Base-by-base conservation (phyloP, 139 green algal species). In the Chlorella ohadii region DNA sequence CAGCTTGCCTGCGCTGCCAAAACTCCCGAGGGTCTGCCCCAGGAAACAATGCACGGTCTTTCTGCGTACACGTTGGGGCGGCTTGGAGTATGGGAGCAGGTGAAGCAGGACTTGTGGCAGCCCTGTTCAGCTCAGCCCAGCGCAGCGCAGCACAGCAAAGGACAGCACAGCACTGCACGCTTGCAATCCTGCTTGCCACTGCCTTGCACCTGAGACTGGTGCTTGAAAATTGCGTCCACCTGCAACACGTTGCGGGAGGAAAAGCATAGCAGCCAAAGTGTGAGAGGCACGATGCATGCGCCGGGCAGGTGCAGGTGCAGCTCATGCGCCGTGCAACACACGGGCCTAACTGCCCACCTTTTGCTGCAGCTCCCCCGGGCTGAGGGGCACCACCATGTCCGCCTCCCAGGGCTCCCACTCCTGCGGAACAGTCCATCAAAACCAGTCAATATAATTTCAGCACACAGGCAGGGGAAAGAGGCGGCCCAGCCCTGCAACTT, bases 1-100 rank as follows among this genome's bases (percentile, higher is more conserved):
- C 51, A 23, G 12, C 51, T 59, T 13, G 15, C 28, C 79, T 72
- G 13, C 85, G 79, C 79, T 88, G 72, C 85, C 85, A 88, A 31
- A 88, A 88, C 85, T 88, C 85, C 0, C 79, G 79, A 9, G 57
- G 47, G 64, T 88, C 85, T 11, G 72, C 39, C 16, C 85, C 85
- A 1, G 85, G 83, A 56, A 84, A 87, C 27, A 84, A 75, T 55
- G 83, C 73, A 0, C 47, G 41, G 82, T 87, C 82, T 33, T 87
- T 87, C 78, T 82, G 74, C 74, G 31, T 6, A 38, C 34, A 57
- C 38, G 70, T 13, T 34, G 51, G n/a, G n/a, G n/a, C n/a, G n/a
- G n/a, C n/a, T n/a, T n/a, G n/a, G n/a, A n/a, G n/a, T n/a, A n/a
- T n/a, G 31, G 16, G 6, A 12, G 27, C 1, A 41, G 11, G 41